Percentiles rank a stretch among this genome's conserved stretches.
Evolutionary conservation across 768 basidiomycete species (phyloP).

Genomic region (Leccinum sublutescens): DNA sequence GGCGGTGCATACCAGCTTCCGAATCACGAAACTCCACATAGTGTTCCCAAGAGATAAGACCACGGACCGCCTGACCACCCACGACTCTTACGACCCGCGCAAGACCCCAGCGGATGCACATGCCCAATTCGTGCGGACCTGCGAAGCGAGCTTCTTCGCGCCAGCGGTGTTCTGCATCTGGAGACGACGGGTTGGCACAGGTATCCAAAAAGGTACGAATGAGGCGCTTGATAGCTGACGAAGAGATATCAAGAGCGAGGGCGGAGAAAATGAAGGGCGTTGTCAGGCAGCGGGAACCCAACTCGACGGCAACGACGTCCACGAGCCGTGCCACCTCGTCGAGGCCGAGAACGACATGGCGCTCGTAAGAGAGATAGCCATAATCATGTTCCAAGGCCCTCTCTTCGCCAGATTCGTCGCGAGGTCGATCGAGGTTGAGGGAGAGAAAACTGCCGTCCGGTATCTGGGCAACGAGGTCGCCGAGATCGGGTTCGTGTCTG

Average conservation of each 20-base stretch:
- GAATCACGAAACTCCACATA: conserved; percentile 80
- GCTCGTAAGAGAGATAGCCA: conserved; percentile 70
- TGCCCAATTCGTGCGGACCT: conserved; percentile 83
- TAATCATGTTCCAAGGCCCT: conserved; percentile 50
- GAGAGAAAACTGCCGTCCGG: conserved; percentile 55
- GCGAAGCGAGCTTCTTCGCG: conserved; percentile 82
- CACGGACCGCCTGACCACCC: conserved; percentile 71
- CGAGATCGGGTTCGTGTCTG: conserved; percentile 33
- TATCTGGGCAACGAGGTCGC: conserved; percentile 38
- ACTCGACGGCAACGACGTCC: conserved; percentile 65
- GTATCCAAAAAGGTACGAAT: conserved; percentile 79
- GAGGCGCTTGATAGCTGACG: conserved; percentile 70
- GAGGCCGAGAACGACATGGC: conserved; percentile 75
- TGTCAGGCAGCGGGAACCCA: conserved; percentile 70
- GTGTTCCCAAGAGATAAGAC: conserved; percentile 80
- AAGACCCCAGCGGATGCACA: conserved; percentile 92
- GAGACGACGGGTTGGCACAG: conserved; percentile 38
- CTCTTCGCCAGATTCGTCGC: conserved; percentile 38
- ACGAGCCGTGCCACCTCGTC: conserved; percentile 72
- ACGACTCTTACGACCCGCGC: conserved; percentile 72
- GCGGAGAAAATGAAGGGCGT: conserved; percentile 92
- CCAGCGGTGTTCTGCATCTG: conserved; percentile 56
- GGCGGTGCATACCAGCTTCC: conserved; percentile 67
- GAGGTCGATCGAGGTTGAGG: conserved; percentile 49
- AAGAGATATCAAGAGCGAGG: conserved; percentile 80